These are phyloP conservation scores for Aspergillus wentii DNA, from an alignment of 495 filamentous ascomycete species.

Conservation along the genomic window DNA sequence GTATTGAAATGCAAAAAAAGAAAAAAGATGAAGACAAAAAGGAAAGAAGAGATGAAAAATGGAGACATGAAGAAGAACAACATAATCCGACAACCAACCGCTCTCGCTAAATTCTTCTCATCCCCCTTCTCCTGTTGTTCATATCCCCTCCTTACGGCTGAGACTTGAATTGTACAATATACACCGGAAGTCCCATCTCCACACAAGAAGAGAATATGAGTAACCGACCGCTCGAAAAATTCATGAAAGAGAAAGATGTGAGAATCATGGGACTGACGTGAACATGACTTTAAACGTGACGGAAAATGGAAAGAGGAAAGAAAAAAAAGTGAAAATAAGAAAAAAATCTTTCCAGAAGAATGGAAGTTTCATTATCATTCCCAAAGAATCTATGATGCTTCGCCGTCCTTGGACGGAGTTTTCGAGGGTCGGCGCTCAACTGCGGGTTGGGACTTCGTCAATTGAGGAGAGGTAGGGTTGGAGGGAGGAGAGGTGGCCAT, in stretches of 20 bases:
- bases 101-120: constrained; percentile 12
- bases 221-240: constrained; percentile 31
- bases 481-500: constrained; percentile 56
- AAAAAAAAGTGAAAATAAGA: constrained; percentile 13
- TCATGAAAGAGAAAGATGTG: constrained; percentile 26
- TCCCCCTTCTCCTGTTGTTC: constrained; percentile 7
- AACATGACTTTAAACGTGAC: constrained; percentile 19
- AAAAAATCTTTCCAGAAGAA: constrained; percentile 40
- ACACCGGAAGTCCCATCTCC: constrained; percentile 12
- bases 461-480: constrained; percentile 51
- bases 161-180: constrained; percentile 23
- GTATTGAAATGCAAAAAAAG: constrained; percentile 34
- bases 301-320: constrained; percentile 16
- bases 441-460: constrained; percentile 49
- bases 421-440: constrained; percentile 43
- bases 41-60: constrained; percentile 8
- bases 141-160: constrained; percentile 4
- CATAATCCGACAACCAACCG: constrained; percentile 14
- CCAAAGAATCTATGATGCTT: constrained; percentile 42
- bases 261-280: constrained; percentile 16
- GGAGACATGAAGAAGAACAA: too few species aligned
- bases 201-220: constrained; percentile 12
- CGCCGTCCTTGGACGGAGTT: constrained; percentile 43
- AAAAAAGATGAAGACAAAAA: constrained; percentile 7
- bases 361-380: constrained; percentile 42